These are phyloP conservation scores for Botryotinia narcissicola DNA, from an alignment of 2,329 filamentous ascomycete genomes.

Conservation along the genomic window DNA sequence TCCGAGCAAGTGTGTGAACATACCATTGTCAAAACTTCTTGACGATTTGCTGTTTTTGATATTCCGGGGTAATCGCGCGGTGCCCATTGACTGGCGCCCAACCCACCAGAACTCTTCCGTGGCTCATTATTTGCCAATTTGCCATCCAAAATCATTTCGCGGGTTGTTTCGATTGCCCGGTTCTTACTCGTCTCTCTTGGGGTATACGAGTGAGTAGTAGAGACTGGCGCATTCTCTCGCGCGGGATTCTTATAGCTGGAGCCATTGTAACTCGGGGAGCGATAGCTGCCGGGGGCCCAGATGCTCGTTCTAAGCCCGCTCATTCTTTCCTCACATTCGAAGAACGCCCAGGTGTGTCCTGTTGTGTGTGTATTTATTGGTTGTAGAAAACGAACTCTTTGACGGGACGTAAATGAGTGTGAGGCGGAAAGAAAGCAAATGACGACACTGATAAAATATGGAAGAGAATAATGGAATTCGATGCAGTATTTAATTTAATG, in stretches of 20 bases:
- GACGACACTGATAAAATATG: background rate
- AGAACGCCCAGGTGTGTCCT: background rate
- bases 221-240: conserved; percentile 9
- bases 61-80: conserved; percentile 26
- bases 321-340: conserved; percentile 2
- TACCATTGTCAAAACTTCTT: conserved; percentile 33
- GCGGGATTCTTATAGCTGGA: background rate
- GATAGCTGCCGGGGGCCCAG: conserved; percentile 11
- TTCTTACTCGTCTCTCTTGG: background rate
- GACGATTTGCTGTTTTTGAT: conserved; percentile 13
- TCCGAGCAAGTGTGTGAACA: conserved; percentile 7
- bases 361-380: background rate
- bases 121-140: background rate
- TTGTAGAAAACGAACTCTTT: background rate
- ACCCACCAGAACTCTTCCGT: conserved; percentile 7
- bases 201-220: background rate
- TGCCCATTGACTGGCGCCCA: conserved; percentile 33
- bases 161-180: background rate
- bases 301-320: conserved; percentile 14
- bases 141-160: background rate
- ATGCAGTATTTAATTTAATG: background rate
- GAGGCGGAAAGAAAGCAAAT: background rate
- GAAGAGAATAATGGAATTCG: background rate
- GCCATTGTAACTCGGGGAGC: background rate
- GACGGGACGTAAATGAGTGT: background rate